A percentile compares a stretch with the other conserved stretches of the same genome.
These are phyloP conservation scores for Microdochium trichocladiopsis DNA, from an alignment of 2,329 filamentous ascomycete genomes.

Conservation along the genomic window DNA sequence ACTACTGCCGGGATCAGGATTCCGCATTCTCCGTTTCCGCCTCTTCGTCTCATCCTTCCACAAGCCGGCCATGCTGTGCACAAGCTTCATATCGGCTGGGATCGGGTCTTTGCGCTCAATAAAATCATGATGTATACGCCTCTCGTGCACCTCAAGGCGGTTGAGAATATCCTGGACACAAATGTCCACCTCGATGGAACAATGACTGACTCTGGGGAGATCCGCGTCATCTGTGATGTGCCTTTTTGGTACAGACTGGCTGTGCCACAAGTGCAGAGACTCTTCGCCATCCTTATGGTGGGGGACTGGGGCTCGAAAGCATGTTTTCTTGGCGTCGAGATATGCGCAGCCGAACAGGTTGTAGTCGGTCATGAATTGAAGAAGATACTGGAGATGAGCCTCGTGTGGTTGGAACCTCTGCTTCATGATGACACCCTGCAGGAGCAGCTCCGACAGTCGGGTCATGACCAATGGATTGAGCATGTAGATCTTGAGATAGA, in stretches of 20 bases:
- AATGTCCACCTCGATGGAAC: constrained; percentile 83
- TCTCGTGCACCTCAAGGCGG: constrained; percentile 63
- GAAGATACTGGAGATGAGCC: constrained; percentile 82
- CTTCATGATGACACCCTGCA: constrained; percentile 83
- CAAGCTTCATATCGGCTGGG: constrained; percentile 66
- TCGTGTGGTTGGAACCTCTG: constrained; percentile 85
- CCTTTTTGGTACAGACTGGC: constrained; percentile 55
- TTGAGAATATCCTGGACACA: constrained; percentile 86
- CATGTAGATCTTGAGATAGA: constrained; percentile 92
- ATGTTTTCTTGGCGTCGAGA: constrained; percentile 63
- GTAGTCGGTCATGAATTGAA: constrained; percentile 98
- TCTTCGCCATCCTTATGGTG: constrained; percentile 53
- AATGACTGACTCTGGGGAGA: constrained; percentile 78
- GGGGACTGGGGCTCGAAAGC: constrained; percentile 72
- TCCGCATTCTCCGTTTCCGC: constrained; percentile 64
- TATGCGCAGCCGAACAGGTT: constrained; percentile 93
- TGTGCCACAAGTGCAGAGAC: constrained; percentile 70
- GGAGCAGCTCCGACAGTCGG: constrained; percentile 78
- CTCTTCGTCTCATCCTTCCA: constrained; percentile 87
- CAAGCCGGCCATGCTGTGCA: constrained; percentile 87
- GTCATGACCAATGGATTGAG: constrained; percentile 82
- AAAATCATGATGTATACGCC: constrained; percentile 84
- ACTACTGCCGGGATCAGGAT: constrained; percentile 57
- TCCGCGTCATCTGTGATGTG: constrained; percentile 53
- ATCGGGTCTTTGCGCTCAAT: constrained; percentile 62